Evolutionary conservation across 2,329 filamentous ascomycete genomes (phyloP), one percentile per base, ranked within the genome.

Genomic region (Tolypocladium nubicola): DNA sequence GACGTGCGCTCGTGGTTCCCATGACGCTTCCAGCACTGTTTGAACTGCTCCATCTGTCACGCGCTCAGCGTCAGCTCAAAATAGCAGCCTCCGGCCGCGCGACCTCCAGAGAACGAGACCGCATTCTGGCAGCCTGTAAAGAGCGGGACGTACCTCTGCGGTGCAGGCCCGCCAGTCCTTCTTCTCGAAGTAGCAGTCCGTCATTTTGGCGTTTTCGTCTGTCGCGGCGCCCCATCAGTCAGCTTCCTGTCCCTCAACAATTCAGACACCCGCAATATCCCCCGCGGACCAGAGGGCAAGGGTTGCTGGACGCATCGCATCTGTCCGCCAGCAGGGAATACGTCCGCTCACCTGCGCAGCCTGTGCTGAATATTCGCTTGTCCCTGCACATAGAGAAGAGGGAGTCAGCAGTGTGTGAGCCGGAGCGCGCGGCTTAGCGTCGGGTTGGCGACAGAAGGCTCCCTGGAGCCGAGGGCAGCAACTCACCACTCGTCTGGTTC

Each of bases 301-400:
- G 37, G 37, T 8, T 21, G 16, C 47, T n/a, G 16, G 30, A 30
- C 4, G n/a, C 47, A 30, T 4, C 30, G 47, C 3, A 16, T 35
- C 30, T 21, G 26, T 10, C 16, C 9, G 4, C 47, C 16, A 11
- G 43, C 7, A 56, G n/a, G 8, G 26, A 45, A 39, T 43, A 26
- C 23, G 21, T 4, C 21, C 26, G 43, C 76, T 68, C 75, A 96
- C 93, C 86, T 73, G 91, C 84, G 69, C 93, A 97, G 58, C 93
- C 94, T 3, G 93, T 97, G 77, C 90, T 96, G 77, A 90, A 96
- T 73, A 97, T 97, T 69, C 94, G 83, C 81, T 96, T 93, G 77
- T 97, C 92, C 93, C 93, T 97, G 70, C 59, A 21, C 9, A 23
- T 23, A 23, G 8, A 33, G 30, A 33, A 26, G 30, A 38, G 16